Percentiles rank a stretch among this genome's conserved stretches.
These are phyloP conservation scores for Daldinia bambusicola DNA, from an alignment of 495 filamentous ascomycete genomes.

Conservation along the genomic window DNA sequence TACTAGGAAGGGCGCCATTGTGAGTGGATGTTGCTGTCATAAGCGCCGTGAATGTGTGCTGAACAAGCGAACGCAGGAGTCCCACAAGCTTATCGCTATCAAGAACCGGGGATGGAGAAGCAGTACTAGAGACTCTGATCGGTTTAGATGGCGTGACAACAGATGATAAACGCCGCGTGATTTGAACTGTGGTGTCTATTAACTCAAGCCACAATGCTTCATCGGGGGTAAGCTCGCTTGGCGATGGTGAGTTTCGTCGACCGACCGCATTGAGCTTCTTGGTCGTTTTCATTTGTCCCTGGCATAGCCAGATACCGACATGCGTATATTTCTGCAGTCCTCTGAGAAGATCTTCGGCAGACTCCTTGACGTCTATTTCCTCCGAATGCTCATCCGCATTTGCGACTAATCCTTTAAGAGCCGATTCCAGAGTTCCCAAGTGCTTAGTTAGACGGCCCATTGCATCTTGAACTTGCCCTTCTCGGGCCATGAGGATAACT, in stretches of 20 bases:
- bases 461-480: constrained; percentile 83
- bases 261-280: constrained; percentile 51
- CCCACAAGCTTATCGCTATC: constrained; percentile 68
- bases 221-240: constrained; percentile 75
- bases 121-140: constrained; percentile 41
- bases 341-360: constrained; percentile 71
- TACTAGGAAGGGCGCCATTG: constrained; percentile 46
- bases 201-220: constrained; percentile 92
- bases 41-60: constrained; percentile 89
- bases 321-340: constrained; percentile 86
- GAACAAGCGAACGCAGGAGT: constrained; percentile 79
- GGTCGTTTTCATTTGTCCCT: constrained; percentile 80
- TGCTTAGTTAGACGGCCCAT: constrained; percentile 86
- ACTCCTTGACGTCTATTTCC: constrained; percentile 57
- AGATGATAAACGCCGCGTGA: constrained; percentile 69
- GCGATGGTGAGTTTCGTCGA: constrained; percentile 60
- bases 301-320: constrained; percentile 95
- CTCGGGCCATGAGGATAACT: constrained; percentile 87
- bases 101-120: constrained; percentile 37
- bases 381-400: constrained; percentile 62
- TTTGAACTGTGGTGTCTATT: constrained; percentile 83
- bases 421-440: constrained; percentile 78
- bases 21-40: constrained; percentile 71
- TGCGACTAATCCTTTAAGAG: constrained; percentile 75
- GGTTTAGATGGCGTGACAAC: constrained; percentile 43